Conservation (phyloP, 148 eudicot species). For the Vaccinium myrtillus region DNA sequence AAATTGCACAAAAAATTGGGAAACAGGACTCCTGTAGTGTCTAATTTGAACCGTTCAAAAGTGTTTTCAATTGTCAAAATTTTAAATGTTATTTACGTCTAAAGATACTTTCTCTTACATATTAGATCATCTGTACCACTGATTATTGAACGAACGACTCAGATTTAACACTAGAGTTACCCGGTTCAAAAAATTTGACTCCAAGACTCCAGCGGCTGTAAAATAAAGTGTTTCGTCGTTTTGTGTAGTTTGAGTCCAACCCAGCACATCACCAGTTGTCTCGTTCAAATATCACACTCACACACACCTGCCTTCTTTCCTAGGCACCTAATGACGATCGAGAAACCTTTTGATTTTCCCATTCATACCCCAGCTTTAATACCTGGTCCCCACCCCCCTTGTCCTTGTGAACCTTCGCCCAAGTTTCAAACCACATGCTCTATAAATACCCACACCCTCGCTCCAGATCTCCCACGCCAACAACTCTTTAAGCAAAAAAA, state of each 20-base stretch:
- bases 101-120: too few relatives aligned
- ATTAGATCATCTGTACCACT: too few relatives aligned
- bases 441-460: background rate
- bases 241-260: background rate
- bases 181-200: background rate
- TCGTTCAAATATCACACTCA: background rate
- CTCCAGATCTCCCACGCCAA: background rate
- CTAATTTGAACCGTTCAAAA: too few relatives aligned
- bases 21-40: too few relatives aligned
- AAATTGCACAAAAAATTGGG: too few relatives aligned
- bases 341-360: too few relatives aligned
- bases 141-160: too few relatives aligned
- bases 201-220: background rate
- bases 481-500: background rate
- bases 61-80: too few relatives aligned
- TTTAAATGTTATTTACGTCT: too few relatives aligned
- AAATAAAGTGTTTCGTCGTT: too few relatives aligned
- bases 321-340: background rate
- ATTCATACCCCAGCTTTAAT: background rate
- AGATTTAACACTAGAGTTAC: too few relatives aligned
- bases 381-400: background rate
- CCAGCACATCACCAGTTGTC: background rate
- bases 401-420: background rate
- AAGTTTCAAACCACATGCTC: background rate
- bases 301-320: background rate